phyloP scores from a whole-genome alignment of 768 basidiomycete species.

The Mycena leptocephala region DNA sequence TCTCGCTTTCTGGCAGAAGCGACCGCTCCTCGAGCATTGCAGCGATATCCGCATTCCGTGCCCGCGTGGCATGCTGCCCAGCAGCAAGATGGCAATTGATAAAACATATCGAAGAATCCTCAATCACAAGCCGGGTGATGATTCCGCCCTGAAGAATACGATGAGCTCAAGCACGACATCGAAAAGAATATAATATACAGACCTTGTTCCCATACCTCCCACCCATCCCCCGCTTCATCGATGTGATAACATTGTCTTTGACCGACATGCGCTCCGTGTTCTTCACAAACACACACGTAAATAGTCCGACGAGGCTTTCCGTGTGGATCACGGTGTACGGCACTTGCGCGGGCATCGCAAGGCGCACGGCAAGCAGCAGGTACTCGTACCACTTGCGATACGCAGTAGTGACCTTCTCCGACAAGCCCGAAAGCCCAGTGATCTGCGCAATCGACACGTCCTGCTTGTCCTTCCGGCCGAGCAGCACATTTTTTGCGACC shows the following conservation, averaged over 20 bases:
- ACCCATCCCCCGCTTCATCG: constrained; percentile 93
- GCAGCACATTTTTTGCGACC: constrained; percentile 91
- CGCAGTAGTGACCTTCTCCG: constrained; percentile 88
- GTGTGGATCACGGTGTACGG: constrained; percentile 87
- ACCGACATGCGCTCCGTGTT: constrained; percentile 72
- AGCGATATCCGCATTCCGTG: constrained; percentile 90
- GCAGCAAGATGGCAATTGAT: constrained; percentile 99
- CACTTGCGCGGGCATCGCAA: constrained; percentile 80
- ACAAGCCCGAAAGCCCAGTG: constrained; percentile 65
- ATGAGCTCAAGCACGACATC: background rate
- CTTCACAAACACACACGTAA: constrained; percentile 85
- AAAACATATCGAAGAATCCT: constrained; percentile 94
- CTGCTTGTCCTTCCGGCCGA: constrained; percentile 81
- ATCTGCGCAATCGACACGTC: constrained; percentile 57
- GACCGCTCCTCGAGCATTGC: constrained; percentile 89
- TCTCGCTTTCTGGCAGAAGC: constrained; percentile 73
- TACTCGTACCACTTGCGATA: constrained; percentile 94
- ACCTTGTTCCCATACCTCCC: constrained; percentile 98
- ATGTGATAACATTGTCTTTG: constrained; percentile 81
- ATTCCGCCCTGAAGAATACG: constrained; percentile 81
- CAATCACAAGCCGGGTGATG: constrained; percentile 90
- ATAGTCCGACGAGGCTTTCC: constrained; percentile 93
- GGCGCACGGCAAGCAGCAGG: constrained; percentile 79
- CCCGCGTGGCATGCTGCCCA: constrained; percentile 87
- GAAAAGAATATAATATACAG: constrained; percentile 36